Base-by-base conservation (phyloP, 2,329 filamentous ascomycete genomes). In the Botryotinia calthae region DNA sequence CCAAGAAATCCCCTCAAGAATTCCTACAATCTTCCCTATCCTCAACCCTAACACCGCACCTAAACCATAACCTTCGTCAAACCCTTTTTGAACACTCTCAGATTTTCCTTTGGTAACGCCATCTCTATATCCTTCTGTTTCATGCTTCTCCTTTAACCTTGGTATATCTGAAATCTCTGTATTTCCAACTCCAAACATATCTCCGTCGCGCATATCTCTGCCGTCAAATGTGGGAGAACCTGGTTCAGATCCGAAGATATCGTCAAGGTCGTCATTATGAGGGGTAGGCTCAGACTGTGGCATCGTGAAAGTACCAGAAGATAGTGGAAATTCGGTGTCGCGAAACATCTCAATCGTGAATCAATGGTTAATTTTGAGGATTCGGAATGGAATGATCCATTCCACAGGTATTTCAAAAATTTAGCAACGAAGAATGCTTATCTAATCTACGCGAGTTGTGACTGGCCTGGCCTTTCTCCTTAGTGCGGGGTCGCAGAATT, bases 41-140 rank as follows among this genome's bases (percentile, higher is more conserved):
- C 87, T 86, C 76, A 92, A 81, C 0, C 95, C 96, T 44, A 98
- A 84, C 69, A 91, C 90, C 0, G 94, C 95, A 20, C 96, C 96
- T 0, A 98, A 85, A 22, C 89, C 86, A 81, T 94, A 98, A 0
- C 95, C 95, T 76, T 95, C 93, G 81, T 99, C 96, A 80, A 99
- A 98, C 0, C 95, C 95, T 22, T 86, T 86, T 82, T 99, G 96
- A 40, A 98, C 89, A 78, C 90, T 91, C 65, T 86, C 83, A 40
- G 88, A 88, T 81, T 98, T 98, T 46, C 92, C 92, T 4, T 84
- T 85, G 0, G 91, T 87, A 70, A 98, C 88, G 62, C 95, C 96
- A 79, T 98, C 95, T 73, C 95, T 91, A 83, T 98, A 98, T 31
- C 96, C 96, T 56, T 93, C 90, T 12, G 93, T 98, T 71, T 79